Percentiles rank a stretch among this genome's conserved stretches.
Evolutionary conservation across 78 protist species (phyloP).

Genomic region (Pelomyxa schiedti): DNA sequence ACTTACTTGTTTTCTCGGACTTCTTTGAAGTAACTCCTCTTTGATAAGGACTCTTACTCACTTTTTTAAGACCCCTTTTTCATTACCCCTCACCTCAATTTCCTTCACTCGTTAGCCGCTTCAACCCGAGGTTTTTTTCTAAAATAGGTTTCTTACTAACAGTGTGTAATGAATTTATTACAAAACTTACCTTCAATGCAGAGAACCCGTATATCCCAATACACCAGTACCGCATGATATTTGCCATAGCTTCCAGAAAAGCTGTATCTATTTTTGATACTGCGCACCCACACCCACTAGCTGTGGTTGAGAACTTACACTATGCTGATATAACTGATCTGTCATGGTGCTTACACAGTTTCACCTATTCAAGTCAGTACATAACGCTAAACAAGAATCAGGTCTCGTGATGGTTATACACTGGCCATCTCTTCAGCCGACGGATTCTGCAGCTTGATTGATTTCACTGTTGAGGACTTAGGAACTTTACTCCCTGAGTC

Average conservation of each 20-base stretch:
- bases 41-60: not conserved
- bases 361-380: too few relatives aligned
- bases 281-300: not conserved
- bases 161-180: too few relatives aligned
- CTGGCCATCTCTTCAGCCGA: conserved; percentile 4
- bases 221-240: conserved; percentile 14
- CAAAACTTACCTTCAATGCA: too few relatives aligned
- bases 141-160: too few relatives aligned
- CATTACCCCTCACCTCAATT: not conserved
- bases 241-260: conserved; percentile 12
- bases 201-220: not conserved
- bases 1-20: too few relatives aligned
- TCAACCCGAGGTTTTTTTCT: not conserved
- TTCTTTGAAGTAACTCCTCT: too few relatives aligned
- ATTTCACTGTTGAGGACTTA: not conserved
- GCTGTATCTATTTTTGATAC: conserved; percentile 7
- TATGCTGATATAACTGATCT: conserved; percentile 5
- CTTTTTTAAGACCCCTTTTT: not conserved
- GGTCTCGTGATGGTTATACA: not conserved
- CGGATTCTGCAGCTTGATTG: conserved; percentile 9
- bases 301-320: not conserved
- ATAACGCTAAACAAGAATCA: too few relatives aligned
- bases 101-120: not conserved
- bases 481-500: conserved; percentile 4
- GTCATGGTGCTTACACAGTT: too few relatives aligned